phyloP scores from a whole-genome alignment of 345 rosid species.

The Euphorbia lathyris region DNA sequence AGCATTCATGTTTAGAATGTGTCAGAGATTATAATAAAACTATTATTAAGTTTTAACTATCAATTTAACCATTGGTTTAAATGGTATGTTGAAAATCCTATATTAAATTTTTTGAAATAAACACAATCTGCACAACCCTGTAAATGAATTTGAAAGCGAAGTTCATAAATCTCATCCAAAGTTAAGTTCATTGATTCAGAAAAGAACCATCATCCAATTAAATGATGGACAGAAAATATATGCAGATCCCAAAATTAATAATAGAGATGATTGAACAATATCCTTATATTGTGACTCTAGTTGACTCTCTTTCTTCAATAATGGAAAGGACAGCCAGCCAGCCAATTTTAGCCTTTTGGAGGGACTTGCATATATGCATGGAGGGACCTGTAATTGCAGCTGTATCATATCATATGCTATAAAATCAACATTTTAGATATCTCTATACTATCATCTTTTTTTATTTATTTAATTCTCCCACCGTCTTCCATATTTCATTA shows the following conservation, averaged over 20 bases:
- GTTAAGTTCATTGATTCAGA: not conserved
- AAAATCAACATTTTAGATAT: constrained; percentile 23
- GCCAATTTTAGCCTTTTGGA: constrained; percentile 39
- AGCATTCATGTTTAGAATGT: no score
- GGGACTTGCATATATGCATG: constrained; percentile 35
- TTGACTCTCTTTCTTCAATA: constrained; percentile 31
- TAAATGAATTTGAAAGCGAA: no score
- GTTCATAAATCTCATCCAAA: no score
- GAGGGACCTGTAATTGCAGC: constrained; percentile 29
- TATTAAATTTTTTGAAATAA: no score
- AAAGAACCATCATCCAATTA: not conserved
- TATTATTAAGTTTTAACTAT: no score
- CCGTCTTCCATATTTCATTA: constrained; percentile 18
- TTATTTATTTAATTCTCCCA: constrained; percentile 25
- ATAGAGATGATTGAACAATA: not conserved
- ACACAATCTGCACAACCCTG: no score
- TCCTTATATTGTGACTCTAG: not conserved
- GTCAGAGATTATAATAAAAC: no score
- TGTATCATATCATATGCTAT: constrained; percentile 23
- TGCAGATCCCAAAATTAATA: not conserved
- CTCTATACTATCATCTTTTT: constrained; percentile 6
- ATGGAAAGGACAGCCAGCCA: constrained; percentile 30
- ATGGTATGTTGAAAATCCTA: no score
- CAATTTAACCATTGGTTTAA: no score
- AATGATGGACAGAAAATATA: not conserved